phyloP scores from a whole-genome alignment of 495 filamentous ascomycete genomes.

The Diplogelasinospora grovesii region DNA sequence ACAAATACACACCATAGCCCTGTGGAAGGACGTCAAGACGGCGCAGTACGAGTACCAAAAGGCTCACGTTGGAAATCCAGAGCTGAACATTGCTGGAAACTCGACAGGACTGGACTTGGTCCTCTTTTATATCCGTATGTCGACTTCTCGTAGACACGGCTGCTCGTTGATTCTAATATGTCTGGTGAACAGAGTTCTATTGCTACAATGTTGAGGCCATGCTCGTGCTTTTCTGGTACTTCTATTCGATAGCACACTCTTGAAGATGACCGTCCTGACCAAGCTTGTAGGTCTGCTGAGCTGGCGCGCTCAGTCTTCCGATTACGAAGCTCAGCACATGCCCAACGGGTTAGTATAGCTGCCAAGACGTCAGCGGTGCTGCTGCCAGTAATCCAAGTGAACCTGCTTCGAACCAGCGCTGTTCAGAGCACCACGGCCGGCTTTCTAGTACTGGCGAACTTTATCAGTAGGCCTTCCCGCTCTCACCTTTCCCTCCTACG shows the following conservation, averaged over 20 bases:
- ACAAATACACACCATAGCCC: conserved; percentile 37
- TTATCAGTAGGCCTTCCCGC: conserved; percentile 30
- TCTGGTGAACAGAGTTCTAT: conserved; percentile 34
- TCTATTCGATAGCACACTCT: background rate
- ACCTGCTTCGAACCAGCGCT: conserved; percentile 25
- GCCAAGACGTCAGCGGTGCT: conserved; percentile 31
- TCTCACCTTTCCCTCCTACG: background rate
- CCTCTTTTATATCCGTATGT: conserved; percentile 42
- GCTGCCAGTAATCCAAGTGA: conserved; percentile 30
- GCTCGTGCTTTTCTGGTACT: conserved; percentile 40
- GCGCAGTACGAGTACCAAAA: conserved; percentile 32
- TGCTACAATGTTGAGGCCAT: conserved; percentile 44
- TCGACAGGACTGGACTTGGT: conserved; percentile 37
- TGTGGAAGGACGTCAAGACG: conserved; percentile 37
- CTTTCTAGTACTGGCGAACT: conserved; percentile 35
- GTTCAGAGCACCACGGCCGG: conserved; percentile 21
- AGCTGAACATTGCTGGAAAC: conserved; percentile 40
- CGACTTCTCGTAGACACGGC: background rate
- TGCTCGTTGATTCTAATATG: too few species aligned
- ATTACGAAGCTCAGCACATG: conserved; percentile 16
- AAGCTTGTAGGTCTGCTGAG: conserved; percentile 30
- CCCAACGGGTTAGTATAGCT: conserved; percentile 21
- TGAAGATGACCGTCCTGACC: background rate
- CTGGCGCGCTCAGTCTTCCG: conserved; percentile 34
- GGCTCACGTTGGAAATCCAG: conserved; percentile 29